phyloP scores from a whole-genome alignment of 2,329 filamentous ascomycete genomes.

The Oidium heveae region DNA sequence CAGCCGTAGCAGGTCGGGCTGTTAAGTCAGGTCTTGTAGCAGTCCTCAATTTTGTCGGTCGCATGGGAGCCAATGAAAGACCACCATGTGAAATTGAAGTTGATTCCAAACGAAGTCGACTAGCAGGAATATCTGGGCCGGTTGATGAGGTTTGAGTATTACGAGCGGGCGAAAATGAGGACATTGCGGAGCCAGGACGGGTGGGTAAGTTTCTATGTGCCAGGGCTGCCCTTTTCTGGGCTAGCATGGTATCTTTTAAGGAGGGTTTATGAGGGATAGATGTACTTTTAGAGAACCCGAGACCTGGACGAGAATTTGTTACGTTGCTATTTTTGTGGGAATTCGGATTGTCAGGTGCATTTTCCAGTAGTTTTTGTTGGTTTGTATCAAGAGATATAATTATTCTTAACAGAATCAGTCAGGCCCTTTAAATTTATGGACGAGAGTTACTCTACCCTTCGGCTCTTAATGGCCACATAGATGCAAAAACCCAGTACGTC shows the following conservation, averaged over 20 bases:
- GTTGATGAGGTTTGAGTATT: conserved; percentile 13
- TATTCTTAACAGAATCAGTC: conserved; percentile 26
- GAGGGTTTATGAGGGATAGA: conserved; percentile 33
- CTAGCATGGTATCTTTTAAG: conserved; percentile 60
- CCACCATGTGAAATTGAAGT: conserved; percentile 21
- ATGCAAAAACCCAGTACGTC: conserved; percentile 66
- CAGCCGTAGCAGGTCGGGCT: conserved; percentile 35
- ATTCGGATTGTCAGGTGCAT: conserved; percentile 62
- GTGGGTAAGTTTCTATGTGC: conserved; percentile 26
- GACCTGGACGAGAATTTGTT: conserved; percentile 25
- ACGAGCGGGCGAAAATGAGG: conserved; percentile 28
- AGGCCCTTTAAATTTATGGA: conserved; percentile 4
- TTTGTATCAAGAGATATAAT: conserved; percentile 55
- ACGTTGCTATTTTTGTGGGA: conserved; percentile 29
- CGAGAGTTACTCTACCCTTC: conserved; percentile 31
- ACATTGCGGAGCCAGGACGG: conserved; percentile 38
- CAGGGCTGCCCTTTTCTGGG: conserved; percentile 42
- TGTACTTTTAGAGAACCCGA: conserved; percentile 37
- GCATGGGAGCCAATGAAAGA: conserved; percentile 37
- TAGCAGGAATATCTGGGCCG: conserved; percentile 14
- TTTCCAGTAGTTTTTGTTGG: conserved; percentile 56
- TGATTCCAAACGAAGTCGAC: conserved; percentile 20
- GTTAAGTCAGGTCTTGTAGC: conserved; percentile 26
- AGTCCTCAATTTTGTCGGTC: conserved; percentile 23
- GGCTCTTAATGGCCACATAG: conserved; percentile 53